phyloP scores from a whole-genome alignment of 2,329 filamentous ascomycete genomes.

The Curvularia spicifera region DNA sequence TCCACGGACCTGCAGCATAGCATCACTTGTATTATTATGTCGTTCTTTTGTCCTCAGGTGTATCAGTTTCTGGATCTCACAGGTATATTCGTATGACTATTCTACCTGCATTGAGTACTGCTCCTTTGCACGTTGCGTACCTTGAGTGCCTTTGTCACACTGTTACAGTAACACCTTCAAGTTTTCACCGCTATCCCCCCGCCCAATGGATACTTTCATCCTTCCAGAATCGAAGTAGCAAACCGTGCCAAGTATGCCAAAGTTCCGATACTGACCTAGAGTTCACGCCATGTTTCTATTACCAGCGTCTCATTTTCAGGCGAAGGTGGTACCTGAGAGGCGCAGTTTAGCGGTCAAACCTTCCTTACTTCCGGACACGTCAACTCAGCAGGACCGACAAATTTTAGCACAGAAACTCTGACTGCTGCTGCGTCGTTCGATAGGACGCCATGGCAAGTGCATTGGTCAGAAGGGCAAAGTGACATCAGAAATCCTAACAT shows the following conservation, averaged over 20 bases:
- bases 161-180: conserved; percentile 21
- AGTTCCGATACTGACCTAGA: conserved; percentile 6
- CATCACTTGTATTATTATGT: conserved; percentile 6
- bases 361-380: conserved; percentile 13
- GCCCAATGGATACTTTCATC: conserved; percentile 6
- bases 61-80: neutral
- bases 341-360: conserved; percentile 14
- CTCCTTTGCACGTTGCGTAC: conserved; percentile 5
- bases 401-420: conserved; percentile 3
- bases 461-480: conserved; percentile 13
- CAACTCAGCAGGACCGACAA: conserved; percentile 17
- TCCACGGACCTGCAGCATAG: neutral
- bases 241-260: conserved; percentile 6
- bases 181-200: conserved; percentile 21
- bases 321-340: conserved; percentile 10
- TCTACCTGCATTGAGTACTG: conserved; percentile 8
- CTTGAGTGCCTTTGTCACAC: conserved; percentile 19
- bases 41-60: neutral
- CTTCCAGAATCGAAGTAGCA: conserved; percentile 9
- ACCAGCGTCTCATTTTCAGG: conserved; percentile 7
- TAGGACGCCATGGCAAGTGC: conserved; percentile 3
- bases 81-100: conserved; percentile 7
- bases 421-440: conserved; percentile 2
- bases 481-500: conserved; percentile 1
- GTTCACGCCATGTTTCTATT: conserved; percentile 14